Evolutionary conservation across 441 rosid species (phyloP).

Genomic region (Sinapis alba): DNA sequence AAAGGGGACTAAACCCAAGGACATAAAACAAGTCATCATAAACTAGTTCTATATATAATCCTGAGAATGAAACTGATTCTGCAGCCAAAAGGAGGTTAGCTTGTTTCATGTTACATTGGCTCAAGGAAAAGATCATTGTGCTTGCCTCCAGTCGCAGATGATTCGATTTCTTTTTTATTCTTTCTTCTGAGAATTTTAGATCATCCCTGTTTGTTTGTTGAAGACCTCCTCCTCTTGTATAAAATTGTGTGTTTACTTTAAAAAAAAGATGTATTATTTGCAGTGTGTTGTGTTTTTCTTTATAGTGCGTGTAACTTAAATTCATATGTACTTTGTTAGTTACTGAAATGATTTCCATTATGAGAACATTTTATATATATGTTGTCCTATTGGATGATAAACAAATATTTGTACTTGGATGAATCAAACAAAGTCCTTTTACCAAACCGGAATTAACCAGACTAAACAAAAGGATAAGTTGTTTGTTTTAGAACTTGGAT

Average conservation of each 20-base stretch:
- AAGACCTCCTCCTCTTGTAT: constrained; percentile 27
- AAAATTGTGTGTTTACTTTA: constrained; percentile 33
- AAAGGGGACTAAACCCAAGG: neutral
- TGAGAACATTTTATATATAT: no score
- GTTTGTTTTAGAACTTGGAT: neutral
- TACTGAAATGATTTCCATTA: neutral
- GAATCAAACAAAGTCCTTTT: neutral
- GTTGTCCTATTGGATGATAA: no score
- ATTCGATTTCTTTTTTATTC: constrained; percentile 3
- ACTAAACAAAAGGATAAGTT: neutral
- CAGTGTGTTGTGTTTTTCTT: no score
- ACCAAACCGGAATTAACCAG: neutral
- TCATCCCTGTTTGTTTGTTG: constrained; percentile 8
- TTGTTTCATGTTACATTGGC: neutral
- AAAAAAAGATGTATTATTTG: no score
- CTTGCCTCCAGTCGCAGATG: constrained; percentile 4
- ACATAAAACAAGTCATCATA: constrained; percentile 7
- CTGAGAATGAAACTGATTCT: constrained; percentile 19
- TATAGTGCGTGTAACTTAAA: neutral
- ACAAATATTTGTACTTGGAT: neutral
- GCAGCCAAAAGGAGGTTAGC: constrained; percentile 10
- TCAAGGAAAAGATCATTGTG: constrained; percentile 19
- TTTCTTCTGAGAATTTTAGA: constrained; percentile 7
- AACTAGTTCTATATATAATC: no score
- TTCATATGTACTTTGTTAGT: neutral